phyloP scores from a whole-genome alignment of 202 grass and related monocot genomes.

The Zizania palustris region DNA sequence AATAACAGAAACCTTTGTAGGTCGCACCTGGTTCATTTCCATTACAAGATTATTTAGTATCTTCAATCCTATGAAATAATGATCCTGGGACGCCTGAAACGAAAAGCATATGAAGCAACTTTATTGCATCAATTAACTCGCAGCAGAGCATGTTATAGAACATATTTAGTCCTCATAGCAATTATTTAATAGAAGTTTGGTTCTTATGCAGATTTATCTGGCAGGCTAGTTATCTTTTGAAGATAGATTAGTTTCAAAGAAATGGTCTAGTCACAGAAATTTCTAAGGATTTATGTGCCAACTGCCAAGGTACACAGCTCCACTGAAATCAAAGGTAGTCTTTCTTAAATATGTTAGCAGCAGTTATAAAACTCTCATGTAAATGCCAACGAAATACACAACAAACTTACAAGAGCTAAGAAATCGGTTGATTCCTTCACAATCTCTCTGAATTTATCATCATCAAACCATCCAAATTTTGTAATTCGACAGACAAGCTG shows the following conservation, averaged over 20 bases:
- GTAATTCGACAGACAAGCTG: slow-evolving; percentile 92
- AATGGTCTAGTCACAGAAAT: slow-evolving; percentile 9
- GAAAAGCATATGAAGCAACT: slow-evolving; percentile 30
- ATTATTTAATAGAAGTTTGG: neutral
- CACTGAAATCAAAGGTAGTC: slow-evolving; percentile 21
- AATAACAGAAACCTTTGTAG: slow-evolving; percentile 17
- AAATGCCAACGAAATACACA: slow-evolving; percentile 35
- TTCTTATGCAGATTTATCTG: slow-evolving; percentile 24
- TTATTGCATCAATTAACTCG: slow-evolving; percentile 36
- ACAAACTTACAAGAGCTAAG: slow-evolving; percentile 82
- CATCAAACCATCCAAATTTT: slow-evolving; percentile 99
- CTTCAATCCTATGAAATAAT: slow-evolving; percentile 98
- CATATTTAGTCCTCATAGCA: neutral
- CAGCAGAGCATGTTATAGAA: slow-evolving; percentile 19
- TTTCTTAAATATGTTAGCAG: neutral
- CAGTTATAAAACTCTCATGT: slow-evolving; percentile 22
- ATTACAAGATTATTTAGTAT: slow-evolving; percentile 82
- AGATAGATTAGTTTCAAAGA: slow-evolving; percentile 18
- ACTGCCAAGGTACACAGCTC: slow-evolving; percentile 13
- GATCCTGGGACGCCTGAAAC: slow-evolving; percentile 87
- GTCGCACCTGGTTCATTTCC: slow-evolving; percentile 96
- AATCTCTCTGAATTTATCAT: slow-evolving; percentile 94
- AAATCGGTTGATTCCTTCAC: slow-evolving; percentile 93
- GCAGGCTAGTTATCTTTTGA: slow-evolving; percentile 15
- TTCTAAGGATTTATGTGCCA: slow-evolving; percentile 5